These are phyloP conservation scores for Brassica balearica DNA, from an alignment of 441 rosid species.

Conservation along the genomic window DNA sequence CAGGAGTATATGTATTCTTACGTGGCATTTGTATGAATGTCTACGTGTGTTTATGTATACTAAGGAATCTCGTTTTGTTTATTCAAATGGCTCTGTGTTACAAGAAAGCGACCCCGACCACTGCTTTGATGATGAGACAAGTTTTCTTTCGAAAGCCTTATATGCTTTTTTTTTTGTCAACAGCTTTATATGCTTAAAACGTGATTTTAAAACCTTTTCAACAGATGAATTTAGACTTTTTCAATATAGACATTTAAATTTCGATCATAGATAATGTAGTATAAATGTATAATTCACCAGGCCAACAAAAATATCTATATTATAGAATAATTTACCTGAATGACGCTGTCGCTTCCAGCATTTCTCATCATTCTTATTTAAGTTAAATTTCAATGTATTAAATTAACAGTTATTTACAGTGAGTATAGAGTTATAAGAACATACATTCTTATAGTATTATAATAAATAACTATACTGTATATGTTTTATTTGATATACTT, in stretches of 20 bases:
- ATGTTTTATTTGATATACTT: neutral
- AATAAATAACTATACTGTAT: no score
- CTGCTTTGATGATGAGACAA: neutral
- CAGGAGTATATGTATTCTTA: slow-evolving; percentile 30
- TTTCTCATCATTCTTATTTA: neutral
- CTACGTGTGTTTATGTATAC: slow-evolving; percentile 37
- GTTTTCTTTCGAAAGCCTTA: neutral
- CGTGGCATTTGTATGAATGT: slow-evolving; percentile 39
- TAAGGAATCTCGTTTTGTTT: slow-evolving; percentile 25
- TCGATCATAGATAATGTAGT: neutral
- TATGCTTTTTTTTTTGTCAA: no score
- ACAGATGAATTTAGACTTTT: neutral
- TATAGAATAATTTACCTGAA: neutral
- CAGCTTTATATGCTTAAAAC: neutral
- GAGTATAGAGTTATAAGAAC: neutral
- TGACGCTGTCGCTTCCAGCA: neutral
- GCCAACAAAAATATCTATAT: neutral
- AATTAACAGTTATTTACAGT: neutral
- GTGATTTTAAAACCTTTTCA: neutral
- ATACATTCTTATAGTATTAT: neutral
- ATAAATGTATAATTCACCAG: neutral
- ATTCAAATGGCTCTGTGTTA: neutral
- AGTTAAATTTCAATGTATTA: neutral
- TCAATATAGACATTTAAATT: neutral
- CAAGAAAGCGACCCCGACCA: neutral